A percentile compares a stretch with the other conserved stretches of the same genome.
Conservation (phyloP, 139 green algal species). For the Haematococcus sp. region DNA sequence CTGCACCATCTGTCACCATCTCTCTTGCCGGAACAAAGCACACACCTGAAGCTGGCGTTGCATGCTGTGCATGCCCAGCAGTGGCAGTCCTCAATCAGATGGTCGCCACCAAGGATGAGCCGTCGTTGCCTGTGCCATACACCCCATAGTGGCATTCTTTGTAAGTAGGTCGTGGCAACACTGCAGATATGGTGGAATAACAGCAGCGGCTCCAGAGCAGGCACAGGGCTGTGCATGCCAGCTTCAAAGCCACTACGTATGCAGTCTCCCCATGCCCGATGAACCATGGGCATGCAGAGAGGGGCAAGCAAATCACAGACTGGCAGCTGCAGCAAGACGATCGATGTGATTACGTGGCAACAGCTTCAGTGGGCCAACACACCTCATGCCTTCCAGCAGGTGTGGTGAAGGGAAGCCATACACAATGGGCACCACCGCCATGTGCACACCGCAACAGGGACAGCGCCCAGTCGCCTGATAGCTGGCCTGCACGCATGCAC, state of each 20-base stretch:
- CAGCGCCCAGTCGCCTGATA: slow-evolving; percentile 23
- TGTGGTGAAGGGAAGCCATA: slow-evolving; percentile 42
- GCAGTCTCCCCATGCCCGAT: no score
- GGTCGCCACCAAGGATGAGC: slow-evolving; percentile 46
- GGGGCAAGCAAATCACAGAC: no score
- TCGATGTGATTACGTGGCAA: no score
- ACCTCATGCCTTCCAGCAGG: slow-evolving; percentile 32
- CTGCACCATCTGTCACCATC: background rate
- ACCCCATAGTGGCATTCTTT: background rate
- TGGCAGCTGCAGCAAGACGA: no score
- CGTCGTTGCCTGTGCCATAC: slow-evolving; percentile 2
- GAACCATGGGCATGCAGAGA: no score
- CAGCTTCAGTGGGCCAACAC: background rate
- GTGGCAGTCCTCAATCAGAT: slow-evolving; percentile 48
- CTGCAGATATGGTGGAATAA: no score
- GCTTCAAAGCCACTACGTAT: no score
- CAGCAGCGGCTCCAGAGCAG: no score
- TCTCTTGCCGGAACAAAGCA: background rate
- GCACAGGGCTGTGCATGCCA: no score
- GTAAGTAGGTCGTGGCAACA: no score
- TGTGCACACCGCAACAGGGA: slow-evolving; percentile 32
- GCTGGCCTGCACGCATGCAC: slow-evolving; percentile 5
- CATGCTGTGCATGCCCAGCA: slow-evolving; percentile 34
- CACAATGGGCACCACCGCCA: slow-evolving; percentile 35
- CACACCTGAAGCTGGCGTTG: slow-evolving; percentile 22